phyloP scores from a whole-genome alignment of 495 filamentous ascomycete genomes.

The Penicillium nucicola region DNA sequence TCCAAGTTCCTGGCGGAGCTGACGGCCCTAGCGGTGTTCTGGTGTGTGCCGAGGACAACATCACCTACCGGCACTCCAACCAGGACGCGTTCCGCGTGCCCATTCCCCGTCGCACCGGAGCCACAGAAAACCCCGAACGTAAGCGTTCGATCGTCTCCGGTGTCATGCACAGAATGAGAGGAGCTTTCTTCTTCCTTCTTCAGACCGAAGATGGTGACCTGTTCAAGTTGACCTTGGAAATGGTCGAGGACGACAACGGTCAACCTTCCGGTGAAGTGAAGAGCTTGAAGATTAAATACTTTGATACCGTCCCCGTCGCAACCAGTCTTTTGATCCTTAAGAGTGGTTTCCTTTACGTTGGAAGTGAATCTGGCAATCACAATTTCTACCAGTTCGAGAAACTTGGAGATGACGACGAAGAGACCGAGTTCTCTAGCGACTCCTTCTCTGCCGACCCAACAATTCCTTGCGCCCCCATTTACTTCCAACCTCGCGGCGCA shows the following conservation, averaged over 20 bases:
- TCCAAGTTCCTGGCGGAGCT: constrained; percentile 91
- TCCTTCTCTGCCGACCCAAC: constrained; percentile 70
- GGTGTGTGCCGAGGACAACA: constrained; percentile 89
- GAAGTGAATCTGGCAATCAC: constrained; percentile 88
- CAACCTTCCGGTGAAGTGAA: constrained; percentile 76
- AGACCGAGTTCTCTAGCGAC: constrained; percentile 80
- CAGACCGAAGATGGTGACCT: constrained; percentile 96
- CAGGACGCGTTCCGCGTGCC: constrained; percentile 84
- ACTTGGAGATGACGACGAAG: constrained; percentile 92
- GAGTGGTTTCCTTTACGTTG: constrained; percentile 92
- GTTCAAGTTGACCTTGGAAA: constrained; percentile 93
- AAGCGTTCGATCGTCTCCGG: constrained; percentile 84
- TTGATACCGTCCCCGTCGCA: constrained; percentile 90
- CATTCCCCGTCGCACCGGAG: constrained; percentile 79
- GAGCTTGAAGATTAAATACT: constrained; percentile 91
- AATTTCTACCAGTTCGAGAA: constrained; percentile 97
- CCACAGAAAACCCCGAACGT: constrained; percentile 87
- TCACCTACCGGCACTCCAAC: constrained; percentile 93
- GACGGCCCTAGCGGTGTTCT: constrained; percentile 94
- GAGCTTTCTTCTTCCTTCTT: constrained; percentile 96
- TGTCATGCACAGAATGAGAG: constrained; percentile 94
- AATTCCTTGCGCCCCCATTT: constrained; percentile 67
- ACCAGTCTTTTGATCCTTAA: constrained; percentile 86
- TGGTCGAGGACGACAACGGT: constrained; percentile 76
- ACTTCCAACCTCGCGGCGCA: constrained; percentile 75